Conservation (phyloP, 2,329 filamentous ascomycete genomes). For the Lojkania enalia region DNA sequence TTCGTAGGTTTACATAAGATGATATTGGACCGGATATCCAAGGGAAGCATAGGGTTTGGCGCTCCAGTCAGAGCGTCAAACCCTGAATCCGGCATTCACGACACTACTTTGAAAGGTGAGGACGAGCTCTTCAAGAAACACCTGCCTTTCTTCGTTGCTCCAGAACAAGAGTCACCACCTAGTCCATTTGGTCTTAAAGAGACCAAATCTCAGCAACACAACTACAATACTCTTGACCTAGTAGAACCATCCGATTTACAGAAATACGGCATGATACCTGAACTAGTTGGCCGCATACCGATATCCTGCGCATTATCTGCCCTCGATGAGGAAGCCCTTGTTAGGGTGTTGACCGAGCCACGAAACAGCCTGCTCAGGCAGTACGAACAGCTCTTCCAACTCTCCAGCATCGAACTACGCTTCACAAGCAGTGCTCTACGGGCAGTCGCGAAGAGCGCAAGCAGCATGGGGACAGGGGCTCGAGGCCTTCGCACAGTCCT, state of each 20-base stretch:
- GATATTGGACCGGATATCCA: conserved; percentile 83
- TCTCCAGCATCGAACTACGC: conserved; percentile 73
- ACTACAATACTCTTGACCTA: conserved; percentile 67
- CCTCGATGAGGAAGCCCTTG: conserved; percentile 68
- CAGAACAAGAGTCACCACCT: conserved; percentile 22
- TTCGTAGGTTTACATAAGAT: conserved; percentile 91
- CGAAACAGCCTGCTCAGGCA: conserved; percentile 85
- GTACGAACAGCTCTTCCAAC: conserved; percentile 84
- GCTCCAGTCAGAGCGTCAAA: conserved; percentile 69
- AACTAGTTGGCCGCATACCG: conserved; percentile 93
- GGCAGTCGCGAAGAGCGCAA: conserved; percentile 74
- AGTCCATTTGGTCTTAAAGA: conserved; percentile 24
- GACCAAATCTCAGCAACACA: conserved; percentile 25
- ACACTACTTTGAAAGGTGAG: conserved; percentile 63
- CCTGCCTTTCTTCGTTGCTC: conserved; percentile 57
- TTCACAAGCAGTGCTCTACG: conserved; percentile 83
- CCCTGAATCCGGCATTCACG: conserved; percentile 55
- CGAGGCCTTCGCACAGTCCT: conserved; percentile 53
- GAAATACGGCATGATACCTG: conserved; percentile 87
- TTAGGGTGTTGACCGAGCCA: conserved; percentile 89
- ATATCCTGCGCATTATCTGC: conserved; percentile 84
- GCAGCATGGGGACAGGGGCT: conserved; percentile 71
- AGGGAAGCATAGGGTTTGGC: conserved; percentile 87
- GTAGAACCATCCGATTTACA: conserved; percentile 77
- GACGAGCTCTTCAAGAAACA: conserved; percentile 62